phyloP scores from a whole-genome alignment of 2,329 filamentous ascomycete species.

The Lomentospora prolificans region DNA sequence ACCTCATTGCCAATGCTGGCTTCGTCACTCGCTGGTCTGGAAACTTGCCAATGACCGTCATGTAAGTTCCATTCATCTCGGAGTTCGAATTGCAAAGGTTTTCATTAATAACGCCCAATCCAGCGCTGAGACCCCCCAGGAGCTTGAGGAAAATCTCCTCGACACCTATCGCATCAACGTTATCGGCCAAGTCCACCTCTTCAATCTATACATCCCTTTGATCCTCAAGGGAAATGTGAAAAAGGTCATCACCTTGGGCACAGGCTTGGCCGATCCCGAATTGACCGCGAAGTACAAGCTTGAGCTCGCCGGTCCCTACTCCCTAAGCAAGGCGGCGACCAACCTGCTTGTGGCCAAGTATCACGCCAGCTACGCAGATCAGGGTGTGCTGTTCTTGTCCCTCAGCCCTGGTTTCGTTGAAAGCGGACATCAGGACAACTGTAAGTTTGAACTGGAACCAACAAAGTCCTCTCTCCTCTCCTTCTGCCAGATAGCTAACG shows the following conservation, averaged over 20 bases:
- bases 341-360: conserved; percentile 46
- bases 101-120: background rate
- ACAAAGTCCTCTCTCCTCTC: too few species aligned
- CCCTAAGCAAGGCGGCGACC: conserved; percentile 39
- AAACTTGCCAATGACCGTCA: conserved; percentile 22
- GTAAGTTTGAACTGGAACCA: conserved; percentile 12
- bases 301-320: conserved; percentile 27
- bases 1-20: conserved; percentile 42
- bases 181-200: conserved; percentile 39
- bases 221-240: conserved; percentile 39
- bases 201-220: conserved; percentile 42
- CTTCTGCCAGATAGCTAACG: background rate
- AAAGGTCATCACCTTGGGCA: conserved; percentile 43
- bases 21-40: conserved; percentile 20
- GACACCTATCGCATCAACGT: conserved; percentile 37
- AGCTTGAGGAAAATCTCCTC: conserved; percentile 10
- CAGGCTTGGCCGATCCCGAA: conserved; percentile 36
- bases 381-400: conserved; percentile 42
- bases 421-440: conserved; percentile 20
- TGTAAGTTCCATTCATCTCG: conserved; percentile 21
- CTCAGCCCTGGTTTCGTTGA: conserved; percentile 43
- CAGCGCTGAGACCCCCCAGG: conserved; percentile 6
- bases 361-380: conserved; percentile 33
- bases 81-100: background rate
- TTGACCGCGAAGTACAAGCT: conserved; percentile 27